Evolutionary conservation across 306 rosid genomes (phyloP).

Genomic region (Medicago truncatula): DNA sequence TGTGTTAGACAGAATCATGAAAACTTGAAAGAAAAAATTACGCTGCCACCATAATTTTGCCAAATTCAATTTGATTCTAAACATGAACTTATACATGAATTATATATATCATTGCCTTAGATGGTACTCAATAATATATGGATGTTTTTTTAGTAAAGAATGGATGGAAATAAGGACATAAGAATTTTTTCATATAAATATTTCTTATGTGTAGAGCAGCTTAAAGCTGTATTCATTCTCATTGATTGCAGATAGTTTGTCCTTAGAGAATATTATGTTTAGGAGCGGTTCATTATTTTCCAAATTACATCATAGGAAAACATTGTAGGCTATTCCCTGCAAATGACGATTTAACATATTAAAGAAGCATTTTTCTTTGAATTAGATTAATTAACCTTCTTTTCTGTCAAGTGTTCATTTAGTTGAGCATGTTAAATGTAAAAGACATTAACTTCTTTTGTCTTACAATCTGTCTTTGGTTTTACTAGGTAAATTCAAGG

Average conservation of each 20-base stretch:
- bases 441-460: not conserved
- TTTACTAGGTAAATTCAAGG: conserved; percentile 50
- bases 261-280: conserved; percentile 2
- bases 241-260: not conserved
- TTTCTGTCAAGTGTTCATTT: too few relatives aligned
- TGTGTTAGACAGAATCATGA: not conserved
- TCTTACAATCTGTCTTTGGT: not conserved
- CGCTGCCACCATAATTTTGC: too few relatives aligned
- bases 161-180: not conserved
- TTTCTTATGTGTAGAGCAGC: not conserved
- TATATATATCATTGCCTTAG: too few relatives aligned
- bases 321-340: not conserved
- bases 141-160: not conserved
- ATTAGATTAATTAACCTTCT: too few relatives aligned
- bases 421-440: too few relatives aligned
- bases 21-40: too few relatives aligned
- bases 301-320: not conserved
- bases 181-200: not conserved
- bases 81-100: too few relatives aligned
- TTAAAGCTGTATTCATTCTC: not conserved
- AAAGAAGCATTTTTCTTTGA: too few relatives aligned
- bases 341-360: too few relatives aligned
- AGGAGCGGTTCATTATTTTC: not conserved
- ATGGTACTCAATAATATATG: too few relatives aligned
- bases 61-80: too few relatives aligned